Percentiles rank a stretch among this genome's conserved stretches.
Evolutionary conservation across 805 yeast species (phyloP).

Genomic region (Ogataea wickerhamii): DNA sequence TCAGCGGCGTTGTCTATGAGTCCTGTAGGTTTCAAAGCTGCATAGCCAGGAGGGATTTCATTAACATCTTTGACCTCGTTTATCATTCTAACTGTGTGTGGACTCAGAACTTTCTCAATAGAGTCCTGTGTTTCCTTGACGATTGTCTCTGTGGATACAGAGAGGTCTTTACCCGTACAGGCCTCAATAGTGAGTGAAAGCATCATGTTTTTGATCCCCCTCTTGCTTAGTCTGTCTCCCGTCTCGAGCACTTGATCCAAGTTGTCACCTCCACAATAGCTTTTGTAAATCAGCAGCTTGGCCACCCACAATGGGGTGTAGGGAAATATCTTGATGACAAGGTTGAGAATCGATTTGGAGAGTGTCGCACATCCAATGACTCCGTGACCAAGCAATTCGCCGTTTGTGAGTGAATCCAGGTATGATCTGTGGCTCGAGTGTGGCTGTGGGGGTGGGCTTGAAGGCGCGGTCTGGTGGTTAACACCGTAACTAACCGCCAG

Average conservation of each 20-base stretch:
- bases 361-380: slow-evolving; percentile 68
- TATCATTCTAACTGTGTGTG: slow-evolving; percentile 64
- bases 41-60: slow-evolving; percentile 83
- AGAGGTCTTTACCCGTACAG: slow-evolving; percentile 68
- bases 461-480: slow-evolving; percentile 2
- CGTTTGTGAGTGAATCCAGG: slow-evolving; percentile 48
- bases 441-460: slow-evolving; percentile 1
- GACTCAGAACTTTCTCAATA: slow-evolving; percentile 61
- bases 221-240: slow-evolving; percentile 58
- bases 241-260: slow-evolving; percentile 66
- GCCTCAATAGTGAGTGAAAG: slow-evolving; percentile 91
- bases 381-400: slow-evolving; percentile 60
- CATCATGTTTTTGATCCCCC: slow-evolving; percentile 94
- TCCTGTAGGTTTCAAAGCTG: slow-evolving; percentile 93
- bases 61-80: slow-evolving; percentile 47
- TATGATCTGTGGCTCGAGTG: slow-evolving; percentile 25
- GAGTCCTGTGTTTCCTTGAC: slow-evolving; percentile 64
- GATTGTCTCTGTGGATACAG: slow-evolving; percentile 48
- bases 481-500: neutral
- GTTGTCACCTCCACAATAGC: slow-evolving; percentile 89
- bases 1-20: slow-evolving; percentile 72
- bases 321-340: slow-evolving; percentile 66
- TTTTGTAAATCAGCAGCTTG: slow-evolving; percentile 69
- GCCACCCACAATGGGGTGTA: slow-evolving; percentile 69
- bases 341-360: slow-evolving; percentile 56